Base-by-base conservation (phyloP, 306 rosid species). In the Calophaca sinica region DNA sequence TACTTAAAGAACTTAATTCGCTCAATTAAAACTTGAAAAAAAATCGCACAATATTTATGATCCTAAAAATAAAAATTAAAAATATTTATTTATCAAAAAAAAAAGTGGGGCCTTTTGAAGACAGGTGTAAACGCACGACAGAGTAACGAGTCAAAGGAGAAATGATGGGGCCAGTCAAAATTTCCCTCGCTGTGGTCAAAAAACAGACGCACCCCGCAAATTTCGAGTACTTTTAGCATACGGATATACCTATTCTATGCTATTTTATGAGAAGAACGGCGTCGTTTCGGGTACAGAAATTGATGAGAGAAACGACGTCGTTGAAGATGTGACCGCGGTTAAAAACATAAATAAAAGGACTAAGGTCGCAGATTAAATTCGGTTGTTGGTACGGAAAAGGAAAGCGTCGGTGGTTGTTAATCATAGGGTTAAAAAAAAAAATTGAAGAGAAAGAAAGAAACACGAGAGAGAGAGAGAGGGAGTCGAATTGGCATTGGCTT, bases 381-480 rank as follows among this genome's bases (percentile, higher is more conserved):
- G 26, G 84, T 75, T 84, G 84, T 75, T 84, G 48, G 86, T 52
- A 81, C 73, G 80, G 73, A 31, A 1, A 28, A 15, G 62, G 15
- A 52, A 50, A 60, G 83, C 94, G 88, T 91, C 87, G 94, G 91
- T 83, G 88, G 82, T 81, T 80, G 92, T 83, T 79, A 85, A 79
- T 86, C 89, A 82, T 73, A 55, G 73, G 78, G 78, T 82, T 65
- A 82, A 70, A 70, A 50, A 64, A 12, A 6, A 10, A 4, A 39
- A 5, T 14, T 10, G 20, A 46, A 12, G 6, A 4, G 4, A 61
- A 2, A 28, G 12, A 67, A 11, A 62, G 48, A 61, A 0, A 44
- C 1, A 11, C 9, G 33, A 45, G 38, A 44, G 50, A 45, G 26
- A 65, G 15, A 73, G 7, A 36, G 62, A 66, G n/a, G n/a, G n/a